phyloP scores from a whole-genome alignment of 73 alveolate genomes.

The Uronychia setigera region DNA sequence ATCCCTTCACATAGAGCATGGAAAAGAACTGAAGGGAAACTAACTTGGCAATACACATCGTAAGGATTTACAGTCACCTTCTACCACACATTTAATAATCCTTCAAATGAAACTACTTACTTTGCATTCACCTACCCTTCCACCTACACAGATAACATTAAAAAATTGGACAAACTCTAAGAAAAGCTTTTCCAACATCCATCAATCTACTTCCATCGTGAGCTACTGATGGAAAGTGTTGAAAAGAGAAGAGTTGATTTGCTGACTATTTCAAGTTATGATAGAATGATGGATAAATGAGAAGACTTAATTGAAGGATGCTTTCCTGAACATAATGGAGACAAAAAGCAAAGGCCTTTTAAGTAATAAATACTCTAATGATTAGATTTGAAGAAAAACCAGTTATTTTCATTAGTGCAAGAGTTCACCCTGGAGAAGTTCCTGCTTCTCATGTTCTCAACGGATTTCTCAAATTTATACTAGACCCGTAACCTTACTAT shows the following conservation, averaged over 20 bases:
- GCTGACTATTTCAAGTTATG: constrained; percentile 70
- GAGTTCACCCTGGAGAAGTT: constrained; percentile 76
- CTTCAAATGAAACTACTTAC: constrained; percentile 42
- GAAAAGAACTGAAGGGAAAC: constrained; percentile 66
- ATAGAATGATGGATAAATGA: constrained; percentile 61
- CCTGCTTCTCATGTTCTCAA: constrained; percentile 68
- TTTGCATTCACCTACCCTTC: constrained; percentile 84
- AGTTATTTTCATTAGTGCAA: not conserved
- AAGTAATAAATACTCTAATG: not conserved
- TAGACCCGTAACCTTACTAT: not conserved
- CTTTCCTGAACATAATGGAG: constrained; percentile 37
- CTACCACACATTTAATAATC: constrained; percentile 37
- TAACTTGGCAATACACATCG: constrained; percentile 35
- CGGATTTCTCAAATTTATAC: constrained; percentile 17
- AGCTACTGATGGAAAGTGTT: constrained; percentile 56
- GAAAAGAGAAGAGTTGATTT: constrained; percentile 76
- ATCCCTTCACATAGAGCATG: constrained; percentile 52
- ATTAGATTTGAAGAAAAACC: constrained; percentile 24
- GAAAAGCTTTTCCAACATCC: constrained; percentile 4
- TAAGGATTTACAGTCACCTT: constrained; percentile 49
- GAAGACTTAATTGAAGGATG: constrained; percentile 53
- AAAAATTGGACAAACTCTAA: constrained; percentile 57
- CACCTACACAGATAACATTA: constrained; percentile 61
- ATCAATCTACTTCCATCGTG: constrained; percentile 73
- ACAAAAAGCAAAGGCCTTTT: constrained; percentile 5